Evolutionary conservation across 495 filamentous ascomycete genomes (phyloP).

Genomic region (Penicillium malachiteum): DNA sequence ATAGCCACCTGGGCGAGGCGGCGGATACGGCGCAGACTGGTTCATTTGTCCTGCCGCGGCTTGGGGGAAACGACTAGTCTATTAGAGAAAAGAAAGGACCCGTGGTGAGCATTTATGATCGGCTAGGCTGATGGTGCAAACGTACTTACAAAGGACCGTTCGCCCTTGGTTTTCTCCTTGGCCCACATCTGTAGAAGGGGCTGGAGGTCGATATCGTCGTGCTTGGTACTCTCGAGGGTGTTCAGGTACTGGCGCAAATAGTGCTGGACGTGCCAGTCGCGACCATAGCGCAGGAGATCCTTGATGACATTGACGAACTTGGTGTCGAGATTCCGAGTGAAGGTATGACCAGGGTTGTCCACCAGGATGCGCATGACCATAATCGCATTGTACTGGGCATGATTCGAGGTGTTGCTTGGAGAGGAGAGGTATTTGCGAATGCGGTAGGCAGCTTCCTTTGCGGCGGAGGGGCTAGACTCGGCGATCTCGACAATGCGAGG

Average conservation of each 20-base stretch:
- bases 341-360: conserved; percentile 87
- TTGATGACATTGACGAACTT: conserved; percentile 78
- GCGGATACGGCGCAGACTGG: not conserved
- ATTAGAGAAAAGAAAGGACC: not conserved
- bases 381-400: conserved; percentile 90
- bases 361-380: conserved; percentile 92
- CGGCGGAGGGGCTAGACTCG: conserved; percentile 85
- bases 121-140: not conserved
- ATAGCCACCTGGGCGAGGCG: not conserved
- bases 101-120: conserved; percentile 1
- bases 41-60: not conserved
- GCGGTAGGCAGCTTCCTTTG: conserved; percentile 68
- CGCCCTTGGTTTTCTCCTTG: conserved; percentile 66
- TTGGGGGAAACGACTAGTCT: conserved; percentile 10
- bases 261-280: conserved; percentile 75
- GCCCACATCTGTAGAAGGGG: conserved; percentile 79
- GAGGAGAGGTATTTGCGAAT: conserved; percentile 80
- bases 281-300: conserved; percentile 67
- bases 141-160: conserved; percentile 13
- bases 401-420: conserved; percentile 59
- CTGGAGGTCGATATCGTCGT: conserved; percentile 68
- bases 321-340: conserved; percentile 80
- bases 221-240: conserved; percentile 64
- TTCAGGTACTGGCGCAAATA: conserved; percentile 84
- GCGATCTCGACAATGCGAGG: conserved; percentile 91